Percentiles rank a stretch among this genome's conserved stretches.
Evolutionary conservation across 2,329 filamentous ascomycete species (phyloP).

Genomic region (Sclerotinia borealis): DNA sequence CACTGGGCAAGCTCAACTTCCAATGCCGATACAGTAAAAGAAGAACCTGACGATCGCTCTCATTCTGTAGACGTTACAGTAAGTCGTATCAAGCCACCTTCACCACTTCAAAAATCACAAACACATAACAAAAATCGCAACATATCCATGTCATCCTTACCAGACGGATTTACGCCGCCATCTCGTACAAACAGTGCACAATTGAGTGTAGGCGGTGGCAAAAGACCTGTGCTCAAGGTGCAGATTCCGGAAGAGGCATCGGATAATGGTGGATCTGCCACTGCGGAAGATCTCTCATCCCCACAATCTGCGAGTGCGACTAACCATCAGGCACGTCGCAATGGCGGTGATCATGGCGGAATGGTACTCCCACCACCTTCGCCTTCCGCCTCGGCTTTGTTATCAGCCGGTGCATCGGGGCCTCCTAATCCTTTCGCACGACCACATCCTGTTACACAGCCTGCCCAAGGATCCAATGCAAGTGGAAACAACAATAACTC

Average conservation of each 20-base stretch:
- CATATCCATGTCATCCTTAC: constrained; percentile 43
- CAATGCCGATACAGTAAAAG: constrained; percentile 31
- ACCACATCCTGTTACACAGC: constrained; percentile 63
- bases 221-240: constrained; percentile 80
- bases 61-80: constrained; percentile 61
- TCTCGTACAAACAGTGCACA: constrained; percentile 73
- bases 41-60: constrained; percentile 40
- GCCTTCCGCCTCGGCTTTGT: constrained; percentile 68
- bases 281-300: constrained; percentile 59
- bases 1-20: constrained; percentile 65
- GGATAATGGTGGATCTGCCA: constrained; percentile 63
- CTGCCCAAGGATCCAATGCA: constrained; percentile 29
- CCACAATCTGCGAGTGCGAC: constrained; percentile 27
- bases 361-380: constrained; percentile 90
- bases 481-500: constrained; percentile 38
- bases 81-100: constrained; percentile 48
- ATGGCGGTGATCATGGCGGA: constrained; percentile 35
- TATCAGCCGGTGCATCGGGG: constrained; percentile 86
- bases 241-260: constrained; percentile 92
- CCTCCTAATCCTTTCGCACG: constrained; percentile 94
- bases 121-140: constrained; percentile 41
- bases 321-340: constrained; percentile 22
- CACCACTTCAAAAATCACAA: constrained; percentile 44
- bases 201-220: constrained; percentile 47
- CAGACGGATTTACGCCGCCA: constrained; percentile 65